Conservation (phyloP, 2,329 filamentous ascomycete species). For the Claviceps sp. region DNA sequence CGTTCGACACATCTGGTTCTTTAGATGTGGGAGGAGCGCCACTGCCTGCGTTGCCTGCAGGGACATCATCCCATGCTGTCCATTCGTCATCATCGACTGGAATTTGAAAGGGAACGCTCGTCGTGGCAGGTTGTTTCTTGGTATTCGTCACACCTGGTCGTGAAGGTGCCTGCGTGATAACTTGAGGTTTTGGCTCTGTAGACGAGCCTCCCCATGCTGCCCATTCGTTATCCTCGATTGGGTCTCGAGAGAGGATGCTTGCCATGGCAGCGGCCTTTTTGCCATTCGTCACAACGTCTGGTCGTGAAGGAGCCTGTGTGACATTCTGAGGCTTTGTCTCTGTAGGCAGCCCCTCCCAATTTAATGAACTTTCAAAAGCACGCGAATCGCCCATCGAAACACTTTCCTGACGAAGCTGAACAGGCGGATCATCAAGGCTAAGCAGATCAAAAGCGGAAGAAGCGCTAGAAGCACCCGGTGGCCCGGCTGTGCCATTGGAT, state of each 20-base stretch:
- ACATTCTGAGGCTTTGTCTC: conserved; percentile 29
- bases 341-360: conserved; percentile 15
- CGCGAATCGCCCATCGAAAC: background rate
- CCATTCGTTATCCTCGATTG: conserved; percentile 21
- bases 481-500: background rate
- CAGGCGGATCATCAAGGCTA: conserved; percentile 21
- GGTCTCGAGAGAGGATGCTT: conserved; percentile 1
- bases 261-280: conserved; percentile 4
- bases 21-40: conserved; percentile 9
- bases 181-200: conserved; percentile 28
- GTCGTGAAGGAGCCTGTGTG: conserved; percentile 39
- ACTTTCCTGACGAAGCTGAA: background rate
- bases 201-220: conserved; percentile 24
- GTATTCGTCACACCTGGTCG: conserved; percentile 21
- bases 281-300: conserved; percentile 8
- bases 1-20: conserved; percentile 12
- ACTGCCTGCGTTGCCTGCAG: conserved; percentile 10
- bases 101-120: no score
- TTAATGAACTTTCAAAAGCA: conserved; percentile 9
- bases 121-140: no score
- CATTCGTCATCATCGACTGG: conserved; percentile 31
- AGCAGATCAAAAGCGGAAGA: conserved; percentile 24
- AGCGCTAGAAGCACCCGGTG: background rate
- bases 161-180: conserved; percentile 34
- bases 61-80: conserved; percentile 37